Evolutionary conservation across 495 filamentous ascomycete species (phyloP), one percentile per base, ranked within the genome.

Genomic region (Aspergillus affinis): DNA sequence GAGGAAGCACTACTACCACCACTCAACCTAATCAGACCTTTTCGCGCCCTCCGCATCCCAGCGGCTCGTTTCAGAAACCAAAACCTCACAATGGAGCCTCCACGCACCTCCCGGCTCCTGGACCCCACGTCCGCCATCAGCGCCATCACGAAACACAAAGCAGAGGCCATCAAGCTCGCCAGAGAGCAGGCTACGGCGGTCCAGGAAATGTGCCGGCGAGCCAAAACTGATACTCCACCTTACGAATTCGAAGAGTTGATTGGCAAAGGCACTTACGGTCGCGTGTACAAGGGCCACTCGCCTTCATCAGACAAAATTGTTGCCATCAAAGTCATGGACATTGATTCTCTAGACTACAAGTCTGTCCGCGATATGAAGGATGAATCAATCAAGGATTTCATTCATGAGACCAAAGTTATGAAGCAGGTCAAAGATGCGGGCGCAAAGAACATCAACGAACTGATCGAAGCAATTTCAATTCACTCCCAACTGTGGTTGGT

Each of bases 271-370:
- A 87, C 88, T 5, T 98, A 91, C 75, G 95, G 94, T 18, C 87
- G 93, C 41, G 94, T 98, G 9, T 98, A 93, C 81, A 96, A 94
- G 73, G 91, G 84, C 20, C 69, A 66, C 67, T 60, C 87, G 78
- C 72, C 74, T 73, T 74, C 82, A n/a, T 83, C 81, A 0, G 80
- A 83, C 23, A 72, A 81, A 19, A 69, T 93, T 20, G 91, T 97
- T 4, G 95, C 95, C 5, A 86, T 98, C 69, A 98, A 98, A 70
- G 93, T 97, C 59, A 87, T 97, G 67, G 91, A 97, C 67, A 88
- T 97, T n/a, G 94, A 98, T 68, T 87, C 89, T 51, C 79, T 86
- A 52, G 94, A 98, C 73, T 88, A 85, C 66, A 78, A 79, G 55
- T 76, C 79, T 17, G 81, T 88, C 15, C 72, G 86, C 19, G 88